Conservation (phyloP, 2,329 filamentous ascomycete genomes). For the Cytospora paraplurivora region DNA sequence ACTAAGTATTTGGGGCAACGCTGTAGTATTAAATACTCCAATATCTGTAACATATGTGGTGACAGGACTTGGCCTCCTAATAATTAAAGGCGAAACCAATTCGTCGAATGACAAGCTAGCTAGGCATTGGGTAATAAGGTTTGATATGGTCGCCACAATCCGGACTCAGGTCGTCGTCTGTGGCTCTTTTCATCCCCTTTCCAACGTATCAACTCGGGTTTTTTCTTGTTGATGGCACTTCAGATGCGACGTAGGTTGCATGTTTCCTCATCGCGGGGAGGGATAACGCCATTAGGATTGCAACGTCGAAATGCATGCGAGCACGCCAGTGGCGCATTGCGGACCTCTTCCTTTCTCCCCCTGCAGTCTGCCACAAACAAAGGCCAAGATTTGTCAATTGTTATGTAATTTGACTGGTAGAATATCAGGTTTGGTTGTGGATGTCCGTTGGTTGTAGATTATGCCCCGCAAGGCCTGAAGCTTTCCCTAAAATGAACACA, state of each 20-base stretch:
- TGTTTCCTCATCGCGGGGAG: conserved; percentile 10
- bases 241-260: not conserved
- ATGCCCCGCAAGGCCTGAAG: too few relatives aligned
- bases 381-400: not conserved
- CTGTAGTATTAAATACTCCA: not conserved
- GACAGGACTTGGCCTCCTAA: not conserved
- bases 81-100: not conserved
- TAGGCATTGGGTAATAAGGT: not conserved
- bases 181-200: not conserved
- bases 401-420: not conserved
- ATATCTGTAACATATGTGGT: not conserved
- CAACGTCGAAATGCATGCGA: not conserved
- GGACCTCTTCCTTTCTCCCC: not conserved
- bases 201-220: not conserved
- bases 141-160: not conserved
- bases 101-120: not conserved
- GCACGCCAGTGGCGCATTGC: not conserved
- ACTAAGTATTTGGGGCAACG: not conserved
- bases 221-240: not conserved
- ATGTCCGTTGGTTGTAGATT: too few relatives aligned
- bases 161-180: not conserved
- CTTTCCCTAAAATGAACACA: too few relatives aligned
- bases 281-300: conserved; percentile 15
- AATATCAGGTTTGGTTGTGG: too few relatives aligned
- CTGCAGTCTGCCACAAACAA: not conserved